Conservation (phyloP, 2,329 filamentous ascomycete genomes). For the Fusarium citri region DNA sequence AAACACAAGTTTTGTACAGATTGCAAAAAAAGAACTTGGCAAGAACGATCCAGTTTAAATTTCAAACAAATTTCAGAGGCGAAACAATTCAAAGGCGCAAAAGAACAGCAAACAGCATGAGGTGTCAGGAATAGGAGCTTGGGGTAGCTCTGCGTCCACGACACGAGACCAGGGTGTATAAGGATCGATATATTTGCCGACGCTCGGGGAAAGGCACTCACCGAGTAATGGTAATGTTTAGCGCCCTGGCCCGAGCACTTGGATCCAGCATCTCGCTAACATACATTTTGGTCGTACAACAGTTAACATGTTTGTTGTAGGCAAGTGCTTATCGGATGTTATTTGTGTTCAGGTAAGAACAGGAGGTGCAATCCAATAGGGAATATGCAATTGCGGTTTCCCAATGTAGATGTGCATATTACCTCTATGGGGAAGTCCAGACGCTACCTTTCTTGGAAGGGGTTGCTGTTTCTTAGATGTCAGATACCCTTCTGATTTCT, state of each 20-base stretch:
- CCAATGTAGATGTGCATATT: background rate
- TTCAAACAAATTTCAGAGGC: background rate
- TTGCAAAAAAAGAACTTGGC: conserved; percentile 12
- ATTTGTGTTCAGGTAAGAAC: background rate
- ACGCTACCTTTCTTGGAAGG: background rate
- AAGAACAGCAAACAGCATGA: conserved; percentile 12
- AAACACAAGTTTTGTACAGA: conserved; percentile 19
- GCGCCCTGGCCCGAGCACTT: conserved; percentile 24
- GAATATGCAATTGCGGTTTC: background rate
- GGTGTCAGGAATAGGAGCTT: conserved; percentile 29
- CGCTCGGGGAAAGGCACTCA: conserved; percentile 8
- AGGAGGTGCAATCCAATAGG: too few species aligned
- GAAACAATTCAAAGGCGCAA: conserved; percentile 1
- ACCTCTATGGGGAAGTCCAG: background rate
- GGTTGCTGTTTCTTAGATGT: background rate
- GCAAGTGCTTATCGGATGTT: background rate
- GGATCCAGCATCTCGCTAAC: conserved; percentile 6
- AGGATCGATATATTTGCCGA: conserved; percentile 22
- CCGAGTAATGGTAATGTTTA: conserved; percentile 16
- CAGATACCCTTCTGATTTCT: background rate
- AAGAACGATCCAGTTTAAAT: conserved; percentile 12
- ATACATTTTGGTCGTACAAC: conserved; percentile 1
- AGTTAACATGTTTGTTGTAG: background rate
- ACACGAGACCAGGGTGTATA: conserved; percentile 34
- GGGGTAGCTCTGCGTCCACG: conserved; percentile 17